Evolutionary conservation across 1,284 basidiomycete genomes (phyloP), one percentile per base, ranked within the genome.

Genomic region (Apiotrichum gamsii): DNA sequence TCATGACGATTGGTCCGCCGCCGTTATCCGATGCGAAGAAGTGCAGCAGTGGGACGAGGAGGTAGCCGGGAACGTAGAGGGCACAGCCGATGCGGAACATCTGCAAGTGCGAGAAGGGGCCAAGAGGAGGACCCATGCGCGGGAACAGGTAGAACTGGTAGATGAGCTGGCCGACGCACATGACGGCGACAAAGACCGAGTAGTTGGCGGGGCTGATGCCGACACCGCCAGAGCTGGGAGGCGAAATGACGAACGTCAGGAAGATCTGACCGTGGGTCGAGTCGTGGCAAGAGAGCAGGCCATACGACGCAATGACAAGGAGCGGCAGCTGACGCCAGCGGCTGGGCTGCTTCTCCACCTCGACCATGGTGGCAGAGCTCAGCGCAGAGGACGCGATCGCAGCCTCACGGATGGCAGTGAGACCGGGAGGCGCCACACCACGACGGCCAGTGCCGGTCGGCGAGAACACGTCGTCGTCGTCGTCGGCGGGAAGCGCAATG

Each of bases 101-200:
- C 29, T 72, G 69, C 15, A 74, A 51, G 54, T 73, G 71, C 19
- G 53, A 62, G 60, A 72, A 70, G 25, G 57, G 64, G 10, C 72
- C 73, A 6, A 72, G 60, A 35, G 72, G 72, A 11, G 72, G 72
- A 20, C 70, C 72, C 3, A 74, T 59, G 24, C 70, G 61, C 0
- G 72, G 72, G 47, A 73, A 74, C 8, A 72, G 61, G 57, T 69
- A 71, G 57, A 74, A 74, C 58, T 74, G 72, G 51, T 71, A 74
- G 47, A 67, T 56, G 8, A 74, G 60, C 51, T 74, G 73, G 47
- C 64, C 72, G 24, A 67, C 43, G 41, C 73, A 74, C 73, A 74
- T 74, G 43, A 72, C 53, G 9, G 73, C 72, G 43, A 74, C 66
- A 29, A 74, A 58, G 39, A 70, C 54, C 8, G 71, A 72, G 60